These are phyloP conservation scores for Fusarium chaquense DNA, from an alignment of 2,329 filamentous ascomycete species.

Conservation along the genomic window DNA sequence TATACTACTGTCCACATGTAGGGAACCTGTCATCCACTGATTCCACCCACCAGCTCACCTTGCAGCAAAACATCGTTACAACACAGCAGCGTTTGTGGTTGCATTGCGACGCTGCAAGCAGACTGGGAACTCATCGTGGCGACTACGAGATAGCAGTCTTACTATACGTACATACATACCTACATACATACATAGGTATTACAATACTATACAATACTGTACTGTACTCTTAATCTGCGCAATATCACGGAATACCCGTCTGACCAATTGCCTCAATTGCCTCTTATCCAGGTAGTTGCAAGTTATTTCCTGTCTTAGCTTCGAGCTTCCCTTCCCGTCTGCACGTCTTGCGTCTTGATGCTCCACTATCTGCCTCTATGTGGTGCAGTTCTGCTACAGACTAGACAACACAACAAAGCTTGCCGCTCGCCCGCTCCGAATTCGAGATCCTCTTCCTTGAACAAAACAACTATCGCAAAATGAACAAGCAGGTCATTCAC, in stretches of 20 bases:
- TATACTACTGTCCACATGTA: constrained; percentile 29
- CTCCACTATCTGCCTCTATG: constrained; percentile 37
- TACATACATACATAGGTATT: not conserved
- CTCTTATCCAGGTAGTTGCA: constrained; percentile 21
- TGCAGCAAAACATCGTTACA: constrained; percentile 47
- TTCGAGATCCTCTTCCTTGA: constrained; percentile 17
- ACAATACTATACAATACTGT: not conserved
- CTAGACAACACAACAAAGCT: constrained; percentile 21
- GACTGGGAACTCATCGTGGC: constrained; percentile 32
- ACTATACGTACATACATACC: not conserved
- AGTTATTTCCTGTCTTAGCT: constrained; percentile 29
- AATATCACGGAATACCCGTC: constrained; percentile 16
- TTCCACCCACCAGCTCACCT: constrained; percentile 46
- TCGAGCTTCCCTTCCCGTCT: constrained; percentile 28
- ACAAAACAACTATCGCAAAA: constrained; percentile 10
- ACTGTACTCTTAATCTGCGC: not conserved
- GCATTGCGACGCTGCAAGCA: constrained; percentile 31
- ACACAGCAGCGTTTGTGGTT: constrained; percentile 31
- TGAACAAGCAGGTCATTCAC: constrained; percentile 8
- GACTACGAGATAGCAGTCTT: constrained; percentile 27
- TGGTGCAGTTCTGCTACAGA: constrained; percentile 35
- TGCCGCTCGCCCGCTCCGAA: constrained; percentile 32
- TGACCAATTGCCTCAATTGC: constrained; percentile 16
- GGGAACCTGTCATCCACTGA: constrained; percentile 27
- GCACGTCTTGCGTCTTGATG: constrained; percentile 35